Conservation (phyloP, 768 basidiomycete species). For the Botryobasidium botryosum region DNA sequence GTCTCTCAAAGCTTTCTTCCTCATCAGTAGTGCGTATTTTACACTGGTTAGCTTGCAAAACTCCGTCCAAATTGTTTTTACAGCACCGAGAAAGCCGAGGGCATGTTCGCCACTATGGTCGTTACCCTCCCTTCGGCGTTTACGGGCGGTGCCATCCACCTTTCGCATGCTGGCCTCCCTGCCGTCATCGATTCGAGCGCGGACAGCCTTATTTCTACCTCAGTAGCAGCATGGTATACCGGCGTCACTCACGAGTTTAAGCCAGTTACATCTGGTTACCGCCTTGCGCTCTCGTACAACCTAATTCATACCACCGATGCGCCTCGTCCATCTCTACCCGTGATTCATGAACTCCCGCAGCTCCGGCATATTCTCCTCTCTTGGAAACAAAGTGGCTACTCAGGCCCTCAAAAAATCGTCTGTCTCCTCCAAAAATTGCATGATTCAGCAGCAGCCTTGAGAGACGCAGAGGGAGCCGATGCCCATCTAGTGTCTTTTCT, state of each 20-base stretch:
- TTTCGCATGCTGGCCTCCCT: constrained; percentile 23
- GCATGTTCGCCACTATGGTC: constrained; percentile 37
- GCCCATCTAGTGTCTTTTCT: constrained; percentile 22
- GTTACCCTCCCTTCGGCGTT: constrained; percentile 31
- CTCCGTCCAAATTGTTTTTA: background rate
- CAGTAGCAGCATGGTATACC: constrained; percentile 35
- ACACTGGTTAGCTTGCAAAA: background rate
- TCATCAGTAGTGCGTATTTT: constrained; percentile 28
- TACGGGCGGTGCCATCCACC: constrained; percentile 29
- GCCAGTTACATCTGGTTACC: constrained; percentile 32
- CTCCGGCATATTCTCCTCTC: constrained; percentile 23
- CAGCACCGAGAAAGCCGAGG: constrained; percentile 30
- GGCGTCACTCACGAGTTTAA: constrained; percentile 36
- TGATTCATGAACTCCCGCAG: constrained; percentile 11
- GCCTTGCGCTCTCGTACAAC: constrained; percentile 35
- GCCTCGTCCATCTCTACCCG: constrained; percentile 18
- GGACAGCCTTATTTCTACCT: constrained; percentile 20
- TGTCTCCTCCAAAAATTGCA: constrained; percentile 25
- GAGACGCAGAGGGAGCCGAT: constrained; percentile 26
- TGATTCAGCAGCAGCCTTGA: constrained; percentile 15
- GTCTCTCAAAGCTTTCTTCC: constrained; percentile 24
- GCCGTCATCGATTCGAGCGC: constrained; percentile 24
- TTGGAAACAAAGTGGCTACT: constrained; percentile 19
- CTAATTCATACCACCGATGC: constrained; percentile 25
- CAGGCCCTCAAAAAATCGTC: constrained; percentile 16